Evolutionary conservation across 2,329 filamentous ascomycete genomes (phyloP), one percentile per base, ranked within the genome.

Genomic region (Eutypa lata): DNA sequence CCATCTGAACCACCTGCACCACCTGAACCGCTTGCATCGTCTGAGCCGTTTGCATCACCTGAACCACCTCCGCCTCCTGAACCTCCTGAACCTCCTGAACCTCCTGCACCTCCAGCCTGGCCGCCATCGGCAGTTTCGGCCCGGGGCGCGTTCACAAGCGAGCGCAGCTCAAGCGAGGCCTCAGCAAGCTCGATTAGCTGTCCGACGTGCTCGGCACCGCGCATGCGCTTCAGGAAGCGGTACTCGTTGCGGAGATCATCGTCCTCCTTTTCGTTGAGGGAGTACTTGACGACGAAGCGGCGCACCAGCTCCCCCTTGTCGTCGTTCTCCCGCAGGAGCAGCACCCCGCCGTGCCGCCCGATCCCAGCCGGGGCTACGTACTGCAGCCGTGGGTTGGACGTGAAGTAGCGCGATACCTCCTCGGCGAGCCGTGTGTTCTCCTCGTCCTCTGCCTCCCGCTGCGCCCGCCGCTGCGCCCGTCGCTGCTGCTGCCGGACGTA

Each of bases 261-360:
- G 38, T 57, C 54, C 11, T 54, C 48, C n/a, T 58, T 21, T 2
- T 28, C 26, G 10, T 54, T 50, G 11, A 53, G 40, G 1, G 53
- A 58, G 50, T 56, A 58, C 46, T 58, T 56, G 13, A 58, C 24
- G 3, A 56, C 46, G 3, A 57, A 3, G 22, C 47, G 52, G n/a
- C 50, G 45, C 7, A 42, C 1, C 8, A 26, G 1, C 16, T n/a
- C 7, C 8, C 49, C 52, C 1, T 2, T 2, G 2, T 3, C 11
- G n/a, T 48, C 18, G 16, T 43, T 48, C 33, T 54, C 24, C 2
- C 42, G 2, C 5, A 57, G 13, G 3, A 56, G 43, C 7, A 57
- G 43, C 26, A 52, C 42, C 8, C 52, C 52, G 33, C 55, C 53
- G 24, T 53, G 50, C 11, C 53, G 53, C 28, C 53, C 48, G 8